A percentile compares a stretch with the other conserved stretches of the same genome.
Conservation (phyloP, 257 asterid genomes). For the Fraxinus anomala region DNA sequence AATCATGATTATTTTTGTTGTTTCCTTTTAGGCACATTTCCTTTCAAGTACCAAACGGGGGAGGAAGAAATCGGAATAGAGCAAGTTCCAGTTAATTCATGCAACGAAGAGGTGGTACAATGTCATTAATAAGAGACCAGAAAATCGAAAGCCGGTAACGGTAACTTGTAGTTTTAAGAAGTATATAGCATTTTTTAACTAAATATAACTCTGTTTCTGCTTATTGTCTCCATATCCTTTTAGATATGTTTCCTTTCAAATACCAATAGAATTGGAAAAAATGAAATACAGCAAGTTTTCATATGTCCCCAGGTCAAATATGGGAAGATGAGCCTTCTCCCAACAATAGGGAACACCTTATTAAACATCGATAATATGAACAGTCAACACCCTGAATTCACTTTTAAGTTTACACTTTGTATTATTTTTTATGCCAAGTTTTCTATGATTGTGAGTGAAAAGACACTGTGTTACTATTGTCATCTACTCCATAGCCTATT, state of each 20-base stretch:
- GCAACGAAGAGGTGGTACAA: conserved; percentile 5
- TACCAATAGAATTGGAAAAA: background rate
- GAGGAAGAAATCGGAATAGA: conserved; percentile 7
- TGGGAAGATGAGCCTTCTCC: background rate
- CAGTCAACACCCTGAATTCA: background rate
- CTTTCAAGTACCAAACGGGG: background rate
- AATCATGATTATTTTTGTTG: background rate
- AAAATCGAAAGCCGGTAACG: background rate
- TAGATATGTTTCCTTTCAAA: background rate
- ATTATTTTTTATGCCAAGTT: background rate
- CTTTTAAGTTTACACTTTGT: background rate
- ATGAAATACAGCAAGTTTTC: conserved; percentile 6
- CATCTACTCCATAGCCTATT: background rate
- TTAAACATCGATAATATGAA: background rate
- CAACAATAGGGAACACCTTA: background rate
- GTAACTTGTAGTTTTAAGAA: conserved; percentile 1
- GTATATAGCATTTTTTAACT: background rate
- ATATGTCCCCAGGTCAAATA: background rate
- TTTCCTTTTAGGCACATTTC: background rate
- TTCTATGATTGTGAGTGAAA: background rate
- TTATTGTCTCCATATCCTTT: background rate
- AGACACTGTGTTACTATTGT: background rate
- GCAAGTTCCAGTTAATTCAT: conserved; percentile 3
- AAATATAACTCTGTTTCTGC: background rate
- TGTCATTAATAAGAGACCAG: conserved; percentile 1